A percentile compares a stretch with the other conserved stretches of the same genome.
phyloP scores from a whole-genome alignment of 306 rosid genomes.

The Acacia acuminata region DNA sequence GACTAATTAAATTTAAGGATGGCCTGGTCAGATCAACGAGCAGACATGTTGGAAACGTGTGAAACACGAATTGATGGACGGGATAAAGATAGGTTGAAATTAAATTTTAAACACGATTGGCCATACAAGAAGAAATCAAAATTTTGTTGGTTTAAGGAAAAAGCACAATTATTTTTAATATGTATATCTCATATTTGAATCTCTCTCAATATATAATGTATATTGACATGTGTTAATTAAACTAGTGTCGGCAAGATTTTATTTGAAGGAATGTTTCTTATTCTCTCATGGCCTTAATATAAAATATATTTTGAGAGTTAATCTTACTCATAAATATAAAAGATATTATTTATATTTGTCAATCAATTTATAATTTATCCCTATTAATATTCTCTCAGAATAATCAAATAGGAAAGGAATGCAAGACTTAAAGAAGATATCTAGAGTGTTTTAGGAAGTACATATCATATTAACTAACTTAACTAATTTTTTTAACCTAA shows the following conservation, averaged over 20 bases:
- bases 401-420: too few relatives aligned
- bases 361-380: too few relatives aligned
- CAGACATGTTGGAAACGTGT: not conserved
- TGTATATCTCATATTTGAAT: too few relatives aligned
- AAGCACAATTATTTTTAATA: not conserved
- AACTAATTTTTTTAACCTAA: too few relatives aligned
- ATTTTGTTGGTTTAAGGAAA: not conserved
- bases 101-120: not conserved
- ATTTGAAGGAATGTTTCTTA: not conserved
- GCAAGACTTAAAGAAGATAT: too few relatives aligned
- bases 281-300: too few relatives aligned
- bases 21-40: not conserved
- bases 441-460: too few relatives aligned
- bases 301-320: too few relatives aligned
- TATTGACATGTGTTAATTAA: not conserved
- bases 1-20: not conserved
- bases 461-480: too few relatives aligned
- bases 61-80: not conserved
- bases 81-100: not conserved
- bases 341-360: too few relatives aligned
- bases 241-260: not conserved
- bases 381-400: too few relatives aligned
- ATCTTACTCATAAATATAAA: too few relatives aligned
- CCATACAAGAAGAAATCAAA: not conserved
- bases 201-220: not conserved